These are phyloP conservation scores for Anaeromyces robustus DNA, from an alignment of 192 early-diverging fungal species.

Conservation along the genomic window DNA sequence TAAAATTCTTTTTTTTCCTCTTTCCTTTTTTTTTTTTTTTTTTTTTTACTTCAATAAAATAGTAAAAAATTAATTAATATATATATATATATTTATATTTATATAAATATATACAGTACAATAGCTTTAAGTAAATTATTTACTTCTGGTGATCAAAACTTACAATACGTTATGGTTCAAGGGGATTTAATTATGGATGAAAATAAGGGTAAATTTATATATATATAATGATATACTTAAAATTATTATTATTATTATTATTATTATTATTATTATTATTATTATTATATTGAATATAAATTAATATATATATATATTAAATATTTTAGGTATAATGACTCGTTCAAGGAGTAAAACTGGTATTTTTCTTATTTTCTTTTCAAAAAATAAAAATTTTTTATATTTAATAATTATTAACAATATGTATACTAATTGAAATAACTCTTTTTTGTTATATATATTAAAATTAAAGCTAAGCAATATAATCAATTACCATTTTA, in stretches of 20 bases:
- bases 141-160: slow-evolving; percentile 40
- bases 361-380: too few relatives aligned
- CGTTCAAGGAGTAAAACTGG: slow-evolving; percentile 25
- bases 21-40: not conserved
- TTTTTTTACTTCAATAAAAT: too few relatives aligned
- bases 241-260: slow-evolving; percentile 1
- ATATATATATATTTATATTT: not conserved
- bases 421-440: too few relatives aligned
- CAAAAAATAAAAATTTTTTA: too few relatives aligned
- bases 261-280: not conserved
- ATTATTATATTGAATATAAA: too few relatives aligned
- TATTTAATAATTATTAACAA: too few relatives aligned
- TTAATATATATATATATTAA: too few relatives aligned
- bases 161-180: slow-evolving; percentile 51
- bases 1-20: slow-evolving; percentile 7
- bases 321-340: slow-evolving; percentile 28
- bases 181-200: slow-evolving; percentile 55
- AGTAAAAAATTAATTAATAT: not conserved
- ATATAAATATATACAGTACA: slow-evolving; percentile 24
- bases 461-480: not conserved
- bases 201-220: slow-evolving; percentile 8
- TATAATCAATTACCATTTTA: not conserved
- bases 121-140: slow-evolving; percentile 64
- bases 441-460: too few relatives aligned
- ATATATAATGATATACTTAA: slow-evolving; percentile 10